Evolutionary conservation across 2,329 filamentous ascomycete species (phyloP), one percentile per base, ranked within the genome.

Genomic region (Microcyclospora tardicrescens): DNA sequence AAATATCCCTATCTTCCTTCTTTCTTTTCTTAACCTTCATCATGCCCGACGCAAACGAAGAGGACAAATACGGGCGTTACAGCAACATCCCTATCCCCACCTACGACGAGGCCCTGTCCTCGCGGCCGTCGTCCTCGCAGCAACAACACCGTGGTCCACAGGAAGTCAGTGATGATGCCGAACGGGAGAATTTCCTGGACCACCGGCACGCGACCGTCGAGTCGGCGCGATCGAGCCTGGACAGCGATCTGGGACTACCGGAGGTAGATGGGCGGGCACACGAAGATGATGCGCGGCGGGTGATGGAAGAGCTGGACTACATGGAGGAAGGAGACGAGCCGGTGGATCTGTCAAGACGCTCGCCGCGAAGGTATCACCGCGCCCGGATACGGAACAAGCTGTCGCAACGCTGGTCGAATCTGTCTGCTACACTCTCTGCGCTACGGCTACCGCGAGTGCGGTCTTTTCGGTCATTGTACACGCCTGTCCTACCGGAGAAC

Each of bases 241-340:
- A 72, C 43, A 63, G 49, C 44, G 63, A 66, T 41, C 54, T 67
- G 51, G 67, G 65, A 42, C 65, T 69, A 47, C 71, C 65, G 35
- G 75, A 72, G 43, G 67, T 66, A 36, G 61, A 57, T 66, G 74
- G 61, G 60, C 12, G 14, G 12, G 30, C 12, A 32, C 71, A 55
- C 61, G 53, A 46, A 70, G 64, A 59, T 59, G 66, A 54, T 50
- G 65, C 66, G 51, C 77, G 84, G 45, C 73, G 81, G 48, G 84
- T 91, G 62, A 80, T 96, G 66, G 77, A 93, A 56, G 82, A 95
- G 71, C 78, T 93, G 72, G 85, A 93, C 50, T 75, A 93, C 32
- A 74, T 85, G 52, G 85, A 93, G 16, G 41, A 36, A 28, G 19
- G 19, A 24, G 19, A 24, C 19, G 19, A 24, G 19, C 19, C 19